A percentile compares a stretch with the other conserved stretches of the same genome.
Evolutionary conservation across 2,329 filamentous ascomycete genomes (phyloP).

Genomic region (Septoria linicola): DNA sequence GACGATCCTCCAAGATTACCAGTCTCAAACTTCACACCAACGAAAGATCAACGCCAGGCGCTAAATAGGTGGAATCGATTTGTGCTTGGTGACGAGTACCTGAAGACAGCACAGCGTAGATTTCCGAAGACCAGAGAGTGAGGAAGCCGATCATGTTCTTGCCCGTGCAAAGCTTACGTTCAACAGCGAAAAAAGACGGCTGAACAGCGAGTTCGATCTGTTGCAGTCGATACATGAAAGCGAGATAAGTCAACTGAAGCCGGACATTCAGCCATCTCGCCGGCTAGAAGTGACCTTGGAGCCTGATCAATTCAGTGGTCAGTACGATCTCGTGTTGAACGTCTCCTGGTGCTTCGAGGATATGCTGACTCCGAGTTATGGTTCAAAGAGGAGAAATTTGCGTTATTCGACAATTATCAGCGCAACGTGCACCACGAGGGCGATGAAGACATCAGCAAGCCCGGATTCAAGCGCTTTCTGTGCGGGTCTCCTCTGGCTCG

Average conservation of each 20-base stretch:
- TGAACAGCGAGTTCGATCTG: conserved; percentile 68
- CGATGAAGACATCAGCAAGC: conserved; percentile 56
- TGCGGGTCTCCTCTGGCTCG: conserved; percentile 66
- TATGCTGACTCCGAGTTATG: neutral
- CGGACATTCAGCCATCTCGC: conserved; percentile 59
- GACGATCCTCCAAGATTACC: conserved; percentile 53
- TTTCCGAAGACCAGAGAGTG: conserved; percentile 68
- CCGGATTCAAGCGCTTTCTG: conserved; percentile 69
- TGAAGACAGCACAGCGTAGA: conserved; percentile 61
- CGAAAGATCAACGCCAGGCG: conserved; percentile 71
- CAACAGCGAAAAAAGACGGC: conserved; percentile 57
- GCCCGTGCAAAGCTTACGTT: neutral
- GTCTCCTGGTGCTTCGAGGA: neutral
- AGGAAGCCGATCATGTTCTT: conserved; percentile 21
- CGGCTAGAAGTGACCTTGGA: conserved; percentile 69
- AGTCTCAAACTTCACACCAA: conserved; percentile 62
- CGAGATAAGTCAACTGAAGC: conserved; percentile 56
- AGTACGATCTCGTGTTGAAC: neutral
- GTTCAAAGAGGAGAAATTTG: conserved; percentile 62
- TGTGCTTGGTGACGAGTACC: conserved; percentile 67
- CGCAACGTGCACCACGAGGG: conserved; percentile 68
- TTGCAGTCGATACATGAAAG: conserved; percentile 66
- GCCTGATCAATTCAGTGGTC: conserved; percentile 62
- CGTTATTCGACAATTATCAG: conserved; percentile 74
- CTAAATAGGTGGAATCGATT: conserved; percentile 74